Evolutionary conservation across 148 eudicot genomes (phyloP), one percentile per base, ranked within the genome.

Genomic region (Vaccinium corymbosum): DNA sequence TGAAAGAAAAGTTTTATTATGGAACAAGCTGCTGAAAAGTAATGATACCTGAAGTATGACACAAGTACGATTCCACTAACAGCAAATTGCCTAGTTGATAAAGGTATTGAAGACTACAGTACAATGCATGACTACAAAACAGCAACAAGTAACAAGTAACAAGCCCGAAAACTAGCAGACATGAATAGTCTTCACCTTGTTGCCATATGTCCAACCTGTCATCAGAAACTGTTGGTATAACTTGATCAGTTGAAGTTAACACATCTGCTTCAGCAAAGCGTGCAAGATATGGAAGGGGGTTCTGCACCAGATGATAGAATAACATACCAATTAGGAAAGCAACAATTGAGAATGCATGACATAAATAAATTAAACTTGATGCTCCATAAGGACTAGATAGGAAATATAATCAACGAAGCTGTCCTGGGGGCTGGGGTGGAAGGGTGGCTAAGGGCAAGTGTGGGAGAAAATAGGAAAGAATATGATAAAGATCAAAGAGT

Each of bases 181-280:
- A 27, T 27, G 38, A 68, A 35, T 38, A 46, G 72, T 66, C 80
- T 68, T 91, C 88, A 96, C 98, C 95, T 94, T 86, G 87, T 85
- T 92, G 89, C 99, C 99, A 96, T 83, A 89, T 81, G 75, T 94
- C 99, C 94, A 96, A 88, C 27, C 93, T 91, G 91, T 96, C 99
- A 90, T 94, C 99, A 59, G 89, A 84, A 56, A 93, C 94, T 86
- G 99, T 94, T 71, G 98, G 98, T 66, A 89, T 87, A 87, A 94
- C 93, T 93, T 90, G 93, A 90, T 96, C 99, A 68, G 94, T 93
- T 50, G 99, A 96, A 84, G 98, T 96, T 85, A 96, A 88, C 77
- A 96, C 91, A 84, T 96, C 99, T 71, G 99, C 99, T 90, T 96
- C 98, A 81, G 99, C 98, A 86, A 89, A 96, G 85, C 95, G 97